Base-by-base conservation (phyloP, 352 stramenopile genomes). In the Phytophthora nicotianae region DNA sequence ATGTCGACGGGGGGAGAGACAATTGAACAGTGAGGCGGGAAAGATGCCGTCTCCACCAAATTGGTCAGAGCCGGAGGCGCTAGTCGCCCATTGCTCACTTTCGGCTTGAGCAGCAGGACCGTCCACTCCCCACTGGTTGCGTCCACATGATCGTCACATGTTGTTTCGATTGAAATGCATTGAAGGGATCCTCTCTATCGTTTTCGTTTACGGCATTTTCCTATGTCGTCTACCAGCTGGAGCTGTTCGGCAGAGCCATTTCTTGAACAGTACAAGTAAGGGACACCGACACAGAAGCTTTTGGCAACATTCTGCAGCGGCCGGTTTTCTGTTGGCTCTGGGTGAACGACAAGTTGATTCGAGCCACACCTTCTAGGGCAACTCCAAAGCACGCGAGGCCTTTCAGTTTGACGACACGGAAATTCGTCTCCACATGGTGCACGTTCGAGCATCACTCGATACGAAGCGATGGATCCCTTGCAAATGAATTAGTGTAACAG, bases 361-460 rank as follows among this genome's bases (percentile, higher is more conserved):
- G 41, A 65, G 37, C 62, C 56, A 70, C 56, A 58, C 48, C 29
- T 65, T 70, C 32, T 65, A 70, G 40, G 57, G 62, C 55, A 55
- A 50, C 26, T 35, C 33, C n/a, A 51, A 53, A 21, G n/a, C 33
- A 56, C 35, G n/a, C 37, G 29, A 20, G 23, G 32, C 17, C 29
- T 41, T 67, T 58, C 27, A 57, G 21, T 21, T 46, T 29, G 7
- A 24, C 50, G 41, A 46, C 45, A 55, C 35, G 8, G 2, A 19
- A n/a, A 17, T 38, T 33, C 27, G 5, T 2, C 16, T 42, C 43
- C 59, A 37, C 27, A 33, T 63, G 52, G 45, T 52, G 51, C 51
- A 51, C 16, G 6, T 14, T 35, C 1, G 11, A 54, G 50, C 58
- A 35, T 38, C 35, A 43, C 43, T 63, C 27, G 23, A 49, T 33